phyloP scores from a whole-genome alignment of 768 basidiomycete genomes.

The Leccinum variicolor region DNA sequence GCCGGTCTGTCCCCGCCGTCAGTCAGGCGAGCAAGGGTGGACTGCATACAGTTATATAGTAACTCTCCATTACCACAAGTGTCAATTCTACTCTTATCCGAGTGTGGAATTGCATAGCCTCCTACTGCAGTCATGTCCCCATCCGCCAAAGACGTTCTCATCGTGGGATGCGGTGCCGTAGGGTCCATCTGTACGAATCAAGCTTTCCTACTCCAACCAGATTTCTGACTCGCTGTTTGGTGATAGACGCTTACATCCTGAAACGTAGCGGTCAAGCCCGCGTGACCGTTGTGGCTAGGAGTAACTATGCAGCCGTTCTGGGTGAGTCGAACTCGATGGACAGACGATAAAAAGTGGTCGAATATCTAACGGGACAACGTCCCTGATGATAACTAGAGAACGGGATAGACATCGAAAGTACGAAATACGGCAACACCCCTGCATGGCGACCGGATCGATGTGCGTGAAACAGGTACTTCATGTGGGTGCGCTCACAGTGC shows the following conservation, averaged over 20 bases:
- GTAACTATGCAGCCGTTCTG: conserved; percentile 59
- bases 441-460: conserved; percentile 66
- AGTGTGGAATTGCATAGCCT: background rate
- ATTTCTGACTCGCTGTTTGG: background rate
- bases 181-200: conserved; percentile 52
- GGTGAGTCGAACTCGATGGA: conserved; percentile 29
- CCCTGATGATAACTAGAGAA: conserved; percentile 32
- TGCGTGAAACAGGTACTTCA: conserved; percentile 21
- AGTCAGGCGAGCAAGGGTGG: background rate
- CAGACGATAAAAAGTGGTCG: too few relatives aligned
- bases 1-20: too few relatives aligned
- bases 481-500: background rate
- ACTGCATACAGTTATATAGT: too few relatives aligned
- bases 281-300: conserved; percentile 71
- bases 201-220: background rate
- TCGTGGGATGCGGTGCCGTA: conserved; percentile 66
- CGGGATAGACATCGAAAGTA: conserved; percentile 55
- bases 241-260: conserved; percentile 52
- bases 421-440: conserved; percentile 53
- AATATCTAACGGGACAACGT: background rate
- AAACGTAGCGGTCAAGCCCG: conserved; percentile 54
- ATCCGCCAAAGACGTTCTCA: conserved; percentile 45
- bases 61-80: background rate
- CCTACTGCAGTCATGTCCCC: conserved; percentile 5
- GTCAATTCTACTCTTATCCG: background rate